A percentile compares a stretch with the other conserved stretches of the same genome.
Evolutionary conservation across 768 basidiomycete genomes (phyloP).

Genomic region (Pisolithus marmoratus): DNA sequence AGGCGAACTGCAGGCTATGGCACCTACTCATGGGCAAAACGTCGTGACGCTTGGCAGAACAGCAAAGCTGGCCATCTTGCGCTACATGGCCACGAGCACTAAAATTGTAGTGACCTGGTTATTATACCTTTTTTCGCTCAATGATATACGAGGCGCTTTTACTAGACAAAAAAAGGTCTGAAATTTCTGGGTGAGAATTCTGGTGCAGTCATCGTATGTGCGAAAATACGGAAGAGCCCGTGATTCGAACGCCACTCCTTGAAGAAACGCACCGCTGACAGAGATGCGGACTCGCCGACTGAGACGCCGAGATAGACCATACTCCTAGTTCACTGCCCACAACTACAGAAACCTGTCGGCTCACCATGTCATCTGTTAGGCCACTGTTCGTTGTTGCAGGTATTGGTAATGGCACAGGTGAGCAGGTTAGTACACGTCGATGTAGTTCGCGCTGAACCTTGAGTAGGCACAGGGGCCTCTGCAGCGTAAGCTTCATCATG

Average conservation of each 20-base stretch:
- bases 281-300: neutral
- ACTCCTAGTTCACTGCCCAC: neutral
- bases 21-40: constrained; percentile 76
- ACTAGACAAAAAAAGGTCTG: neutral
- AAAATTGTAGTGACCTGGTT: constrained; percentile 8
- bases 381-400: constrained; percentile 58
- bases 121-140: constrained; percentile 5
- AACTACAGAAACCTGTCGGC: neutral
- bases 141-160: constrained; percentile 9
- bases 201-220: too few relatives aligned
- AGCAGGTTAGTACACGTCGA: neutral
- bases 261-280: neutral
- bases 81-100: constrained; percentile 21
- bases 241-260: too few relatives aligned
- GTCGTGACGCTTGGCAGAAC: constrained; percentile 58
- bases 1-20: constrained; percentile 52
- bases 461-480: constrained; percentile 50
- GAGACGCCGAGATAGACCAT: neutral
- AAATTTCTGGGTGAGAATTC: too few relatives aligned
- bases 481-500: constrained; percentile 40
- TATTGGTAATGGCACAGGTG: constrained; percentile 38
- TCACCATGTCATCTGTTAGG: constrained; percentile 30
- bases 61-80: constrained; percentile 80
- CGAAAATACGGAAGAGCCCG: too few relatives aligned
- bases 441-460: neutral